Base-by-base conservation (phyloP, 306 rosid genomes). In the Cucumis cinereus region DNA sequence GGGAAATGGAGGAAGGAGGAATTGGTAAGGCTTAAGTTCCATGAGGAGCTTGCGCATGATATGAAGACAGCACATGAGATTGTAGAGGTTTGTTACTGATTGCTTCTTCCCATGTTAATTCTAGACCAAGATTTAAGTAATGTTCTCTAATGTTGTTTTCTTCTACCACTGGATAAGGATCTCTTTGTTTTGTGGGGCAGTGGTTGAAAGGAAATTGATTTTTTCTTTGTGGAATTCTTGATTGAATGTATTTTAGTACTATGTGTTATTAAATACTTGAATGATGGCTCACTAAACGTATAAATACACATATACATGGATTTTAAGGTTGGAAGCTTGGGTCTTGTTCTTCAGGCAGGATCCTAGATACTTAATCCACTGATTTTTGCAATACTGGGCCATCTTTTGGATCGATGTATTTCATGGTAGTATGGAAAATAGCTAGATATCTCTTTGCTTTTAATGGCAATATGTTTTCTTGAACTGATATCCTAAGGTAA, bases 31-130 rank as follows among this genome's bases (percentile, higher is more conserved):
- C 99, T 95, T 76, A 95, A 95, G 84, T 95, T 95, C 79, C 92
- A 95, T 73, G 97, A 95, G 80, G 83, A 78, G 16, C 95, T 95
- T 50, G 93, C 97, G 1, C 84, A 83, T 20, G 93, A 94, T 78
- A 95, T 92, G 96, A 95, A 90, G 85, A 84, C 93, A 3, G 99
- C 93, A 22, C 98, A 89, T 52, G 89, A 86, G 77, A 90, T 92
- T 49, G 96, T 94, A 14, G 92, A 92, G 98, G 98, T 89, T 77
- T 35, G 87, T 79, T 74, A 36, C 24, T 59, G 70, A 30, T 73
- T 57, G 67, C 40, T 1, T 79, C 28, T 74, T 82, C 41, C 23
- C 52, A 63, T 63, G 47, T 52, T 61, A 40, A 67, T 40, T 67
- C 33, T 67, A n/a, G 53, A 63, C 26, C 70, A 35, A 63, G 14